Percentiles rank a stretch among this genome's conserved stretches.
Evolutionary conservation across 768 basidiomycete species (phyloP).

Genomic region (Auriscalpium vulgare): DNA sequence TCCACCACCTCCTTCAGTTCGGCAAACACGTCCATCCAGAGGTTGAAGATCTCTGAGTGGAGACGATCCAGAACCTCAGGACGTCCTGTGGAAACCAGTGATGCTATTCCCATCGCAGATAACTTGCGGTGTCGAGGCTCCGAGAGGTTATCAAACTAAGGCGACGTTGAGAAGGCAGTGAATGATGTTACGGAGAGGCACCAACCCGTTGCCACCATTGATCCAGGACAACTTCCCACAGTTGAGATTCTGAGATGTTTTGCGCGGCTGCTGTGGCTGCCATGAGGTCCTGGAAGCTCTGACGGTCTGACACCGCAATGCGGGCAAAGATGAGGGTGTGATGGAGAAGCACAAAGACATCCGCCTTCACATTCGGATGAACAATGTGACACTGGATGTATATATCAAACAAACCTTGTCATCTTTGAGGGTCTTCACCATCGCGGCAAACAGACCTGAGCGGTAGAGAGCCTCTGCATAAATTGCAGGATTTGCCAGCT

Average conservation of each 20-base stretch:
- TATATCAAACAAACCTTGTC: constrained; percentile 45
- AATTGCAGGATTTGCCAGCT: constrained; percentile 48
- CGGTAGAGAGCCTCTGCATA: constrained; percentile 73
- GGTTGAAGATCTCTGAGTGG: constrained; percentile 68
- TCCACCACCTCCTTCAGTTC: constrained; percentile 70
- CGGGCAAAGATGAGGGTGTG: constrained; percentile 70
- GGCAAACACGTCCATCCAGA: constrained; percentile 86
- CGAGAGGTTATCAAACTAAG: constrained; percentile 85
- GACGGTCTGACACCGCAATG: constrained; percentile 56
- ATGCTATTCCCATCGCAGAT: constrained; percentile 72
- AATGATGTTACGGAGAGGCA: background rate
- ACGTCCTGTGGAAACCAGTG: constrained; percentile 66
- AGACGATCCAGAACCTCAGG: constrained; percentile 67
- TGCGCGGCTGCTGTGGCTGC: constrained; percentile 45
- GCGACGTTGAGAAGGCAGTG: background rate
- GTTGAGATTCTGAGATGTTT: constrained; percentile 38
- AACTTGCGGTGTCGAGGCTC: constrained; percentile 81
- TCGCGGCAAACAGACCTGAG: constrained; percentile 61
- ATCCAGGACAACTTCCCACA: constrained; percentile 64
- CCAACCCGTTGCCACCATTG: constrained; percentile 76
- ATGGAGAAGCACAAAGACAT: constrained; percentile 49
- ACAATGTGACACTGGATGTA: background rate
- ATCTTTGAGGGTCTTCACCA: constrained; percentile 52
- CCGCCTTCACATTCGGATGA: constrained; percentile 22
- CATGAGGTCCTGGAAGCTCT: constrained; percentile 66